Base-by-base conservation (phyloP, 2,329 filamentous ascomycete species). In the Epichloe baconii region DNA sequence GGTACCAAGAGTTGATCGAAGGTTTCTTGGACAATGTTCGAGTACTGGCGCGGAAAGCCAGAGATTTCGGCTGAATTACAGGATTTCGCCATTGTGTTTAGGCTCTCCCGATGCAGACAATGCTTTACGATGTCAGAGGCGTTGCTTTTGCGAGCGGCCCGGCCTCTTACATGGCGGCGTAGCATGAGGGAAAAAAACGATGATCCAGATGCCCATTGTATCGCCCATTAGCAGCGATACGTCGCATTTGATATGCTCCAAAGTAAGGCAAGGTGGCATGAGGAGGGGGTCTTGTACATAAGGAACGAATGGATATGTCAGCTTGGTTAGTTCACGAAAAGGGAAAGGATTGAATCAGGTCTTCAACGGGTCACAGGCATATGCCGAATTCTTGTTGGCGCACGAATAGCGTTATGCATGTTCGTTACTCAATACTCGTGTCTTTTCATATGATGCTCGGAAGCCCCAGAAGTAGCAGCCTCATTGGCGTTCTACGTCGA, bases 1-100 rank as follows among this genome's bases (percentile, higher is more conserved):
- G 75, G 49, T 88, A 85, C 62, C 73, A 79, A 50, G 76, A 81
- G 44, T 66, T 91, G 14, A 78, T 93, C 3, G 81, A 85, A 54
- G 85, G 83, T 1, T 78, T 93, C 55, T 68, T 91, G 51, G 83
- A 89, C 64, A 91, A 93, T 58, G 72, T 86, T 37, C 74, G 80
- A 17, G 71, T 82, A 31, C 66, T 87, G 36, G 74, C 77, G 0
- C 66, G 71, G 44, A 71, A 70, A 52, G 67, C 66, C 36, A 59
- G 59, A 26, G 69, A 71, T 1, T 62, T 68, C 49, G 41, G 47
- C 11, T 54, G 48, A 54, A 17, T 5, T 8, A 7, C 34, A n/a
- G 34, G 7, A 26, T 11, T 35, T 19, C 12, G 15, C 15, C 19
- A 2, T 3, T 38, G 19, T 12, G n/a, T 47, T 46, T 19, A 15